Evolutionary conservation across 768 basidiomycete species (phyloP).

Genomic region (Rhizopogon salebrosus): DNA sequence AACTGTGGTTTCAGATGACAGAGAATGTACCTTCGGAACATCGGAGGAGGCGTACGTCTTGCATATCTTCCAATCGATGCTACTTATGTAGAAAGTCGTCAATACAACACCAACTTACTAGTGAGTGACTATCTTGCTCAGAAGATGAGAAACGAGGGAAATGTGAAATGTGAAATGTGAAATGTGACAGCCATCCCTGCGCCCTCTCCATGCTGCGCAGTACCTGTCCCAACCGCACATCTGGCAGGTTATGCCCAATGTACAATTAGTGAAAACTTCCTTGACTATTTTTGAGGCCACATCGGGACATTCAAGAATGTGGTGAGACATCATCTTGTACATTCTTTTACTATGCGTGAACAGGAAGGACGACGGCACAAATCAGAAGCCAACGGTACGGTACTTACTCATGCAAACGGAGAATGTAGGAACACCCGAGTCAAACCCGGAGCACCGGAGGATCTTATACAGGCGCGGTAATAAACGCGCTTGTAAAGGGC

Average conservation of each 20-base stretch:
- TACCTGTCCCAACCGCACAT: conserved; percentile 1
- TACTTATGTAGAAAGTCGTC: conserved; percentile 1
- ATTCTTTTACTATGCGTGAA: conserved; percentile 12
- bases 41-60: conserved; percentile 11
- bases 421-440: conserved; percentile 12
- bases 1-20: conserved; percentile 14
- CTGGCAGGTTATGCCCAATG: not conserved
- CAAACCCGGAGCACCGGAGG: conserved; percentile 6
- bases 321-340: conserved; percentile 8
- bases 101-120: conserved; percentile 5
- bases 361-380: not conserved
- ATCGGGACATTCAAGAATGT: conserved; percentile 8
- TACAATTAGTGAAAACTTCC: not conserved
- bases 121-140: not conserved
- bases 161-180: no score
- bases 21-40: not conserved
- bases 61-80: conserved; percentile 9
- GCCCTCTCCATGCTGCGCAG: conserved; percentile 3
- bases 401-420: conserved; percentile 16
- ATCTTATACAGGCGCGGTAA: conserved; percentile 11
- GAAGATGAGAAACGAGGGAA: conserved; percentile 3
- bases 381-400: conserved; percentile 8
- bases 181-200: no score
- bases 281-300: not conserved
- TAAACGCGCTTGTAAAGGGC: conserved; percentile 9